These are phyloP conservation scores for Eucalyptus leucophloia DNA, from an alignment of 345 rosid species.

Conservation along the genomic window DNA sequence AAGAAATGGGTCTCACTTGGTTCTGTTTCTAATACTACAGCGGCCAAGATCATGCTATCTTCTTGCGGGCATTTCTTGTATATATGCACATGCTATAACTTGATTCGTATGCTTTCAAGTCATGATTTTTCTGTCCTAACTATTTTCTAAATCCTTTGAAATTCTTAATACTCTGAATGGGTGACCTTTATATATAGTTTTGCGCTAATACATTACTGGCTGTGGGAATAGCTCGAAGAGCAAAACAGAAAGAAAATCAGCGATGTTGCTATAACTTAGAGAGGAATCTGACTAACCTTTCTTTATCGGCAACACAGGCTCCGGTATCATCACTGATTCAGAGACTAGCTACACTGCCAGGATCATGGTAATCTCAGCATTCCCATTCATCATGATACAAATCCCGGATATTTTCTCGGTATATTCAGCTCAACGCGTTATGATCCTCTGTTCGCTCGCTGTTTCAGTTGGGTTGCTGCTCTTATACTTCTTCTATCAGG, in stretches of 20 bases:
- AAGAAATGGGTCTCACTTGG: background rate
- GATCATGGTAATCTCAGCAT: slow-evolving; percentile 22
- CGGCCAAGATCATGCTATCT: background rate
- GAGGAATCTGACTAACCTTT: background rate
- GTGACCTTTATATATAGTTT: background rate
- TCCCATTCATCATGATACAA: slow-evolving; percentile 22
- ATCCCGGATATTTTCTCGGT: slow-evolving; percentile 1
- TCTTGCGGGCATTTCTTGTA: background rate
- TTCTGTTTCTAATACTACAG: background rate
- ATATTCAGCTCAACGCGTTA: background rate
- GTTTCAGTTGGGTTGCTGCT: slow-evolving; percentile 2
- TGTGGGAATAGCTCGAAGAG: background rate
- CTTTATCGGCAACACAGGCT: background rate
- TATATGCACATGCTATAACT: background rate
- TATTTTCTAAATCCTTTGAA: background rate
- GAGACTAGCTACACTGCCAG: slow-evolving; percentile 32
- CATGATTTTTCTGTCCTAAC: background rate
- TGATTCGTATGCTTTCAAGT: background rate
- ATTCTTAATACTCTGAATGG: background rate
- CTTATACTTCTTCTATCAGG: slow-evolving; percentile 23
- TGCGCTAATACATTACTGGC: background rate
- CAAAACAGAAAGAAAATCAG: background rate
- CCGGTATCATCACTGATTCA: slow-evolving; percentile 20
- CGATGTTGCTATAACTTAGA: background rate
- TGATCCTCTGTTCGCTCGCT: slow-evolving; percentile 3